Evolutionary conservation across 2,329 filamentous ascomycete genomes (phyloP), one percentile per base, ranked within the genome.

Genomic region (Bisporella sp.): DNA sequence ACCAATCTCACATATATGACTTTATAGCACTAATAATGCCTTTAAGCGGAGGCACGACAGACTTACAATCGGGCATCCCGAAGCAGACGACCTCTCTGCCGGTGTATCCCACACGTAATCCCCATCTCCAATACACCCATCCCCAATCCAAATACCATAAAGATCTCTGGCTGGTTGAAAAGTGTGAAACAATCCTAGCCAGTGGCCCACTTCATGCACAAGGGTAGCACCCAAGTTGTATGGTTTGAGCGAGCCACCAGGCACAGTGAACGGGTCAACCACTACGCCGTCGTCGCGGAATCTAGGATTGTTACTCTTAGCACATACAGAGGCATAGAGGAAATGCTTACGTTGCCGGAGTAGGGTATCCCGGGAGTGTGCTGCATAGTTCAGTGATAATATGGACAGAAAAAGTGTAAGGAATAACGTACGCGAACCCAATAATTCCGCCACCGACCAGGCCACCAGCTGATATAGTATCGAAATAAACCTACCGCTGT

Each of bases 151-250:
- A 28, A 29, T 3, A 21, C 41, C 41, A 11, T 12, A 21, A 8
- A 21, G 12, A 9, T 48, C 37, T 21, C 21, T 21, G 21, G 21
- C 21, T 21, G 21, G 21, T n/a, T 37, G 35, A 30, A 48, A 48
- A 12, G 39, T 42, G n/a, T 48, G 46, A 30, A 42, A 42, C 9
- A 48, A 31, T 2, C 46, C 40, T 29, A 42, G 37, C 46, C 46
- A 48, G 31, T 48, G 46, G 28, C 46, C 46, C 11, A 48, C 39
- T 41, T 48, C 46, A 42, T 48, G 46, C 6, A 42, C 45, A 2
- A 37, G 30, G 9, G 30, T 33, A 39, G 33, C 41, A 7, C 30
- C 46, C 4, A 48, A 5, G 30, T 48, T 31, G 33, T 41, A 41
- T 21, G 35, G 35, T 13, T 35, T n/a, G 8, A 42, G n/a, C 6